phyloP scores from a whole-genome alignment of 2,329 filamentous ascomycete species.

The Neonectria coccinea region DNA sequence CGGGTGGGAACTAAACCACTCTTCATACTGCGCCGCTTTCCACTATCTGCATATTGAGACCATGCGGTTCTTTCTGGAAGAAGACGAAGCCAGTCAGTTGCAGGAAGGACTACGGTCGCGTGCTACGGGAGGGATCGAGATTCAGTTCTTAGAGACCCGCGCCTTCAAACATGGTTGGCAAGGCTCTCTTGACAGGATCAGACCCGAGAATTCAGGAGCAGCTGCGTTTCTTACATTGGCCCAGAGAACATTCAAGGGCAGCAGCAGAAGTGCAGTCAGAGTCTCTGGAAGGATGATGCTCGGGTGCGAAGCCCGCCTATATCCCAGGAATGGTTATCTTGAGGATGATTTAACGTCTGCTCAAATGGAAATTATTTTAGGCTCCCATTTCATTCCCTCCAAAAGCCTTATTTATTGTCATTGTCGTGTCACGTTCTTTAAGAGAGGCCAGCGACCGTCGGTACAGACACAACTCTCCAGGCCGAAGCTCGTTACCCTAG shows the following conservation, averaged over 20 bases:
- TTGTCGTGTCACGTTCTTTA: too few species aligned
- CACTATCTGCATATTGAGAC: constrained; percentile 2
- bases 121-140: constrained; percentile 3
- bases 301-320: background rate
- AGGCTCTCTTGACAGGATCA: constrained; percentile 23
- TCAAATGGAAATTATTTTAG: too few species aligned
- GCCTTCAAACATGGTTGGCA: constrained; percentile 27
- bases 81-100: background rate
- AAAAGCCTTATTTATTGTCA: too few species aligned
- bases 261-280: too few species aligned
- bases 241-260: background rate
- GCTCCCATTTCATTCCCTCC: too few species aligned
- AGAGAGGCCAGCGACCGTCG: too few species aligned
- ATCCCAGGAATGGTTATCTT: too few species aligned
- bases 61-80: constrained; percentile 3
- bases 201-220: background rate
- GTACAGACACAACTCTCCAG: too few species aligned
- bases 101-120: background rate
- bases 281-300: background rate
- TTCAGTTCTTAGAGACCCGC: constrained; percentile 26
- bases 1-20: constrained; percentile 9
- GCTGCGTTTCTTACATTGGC: background rate
- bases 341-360: too few species aligned
- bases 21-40: constrained; percentile 13
- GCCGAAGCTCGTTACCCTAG: too few species aligned